A percentile compares a stretch with the other conserved stretches of the same genome.
Evolutionary conservation across 2,329 filamentous ascomycete species (phyloP).

Genomic region (Salinomyces thailandicus): DNA sequence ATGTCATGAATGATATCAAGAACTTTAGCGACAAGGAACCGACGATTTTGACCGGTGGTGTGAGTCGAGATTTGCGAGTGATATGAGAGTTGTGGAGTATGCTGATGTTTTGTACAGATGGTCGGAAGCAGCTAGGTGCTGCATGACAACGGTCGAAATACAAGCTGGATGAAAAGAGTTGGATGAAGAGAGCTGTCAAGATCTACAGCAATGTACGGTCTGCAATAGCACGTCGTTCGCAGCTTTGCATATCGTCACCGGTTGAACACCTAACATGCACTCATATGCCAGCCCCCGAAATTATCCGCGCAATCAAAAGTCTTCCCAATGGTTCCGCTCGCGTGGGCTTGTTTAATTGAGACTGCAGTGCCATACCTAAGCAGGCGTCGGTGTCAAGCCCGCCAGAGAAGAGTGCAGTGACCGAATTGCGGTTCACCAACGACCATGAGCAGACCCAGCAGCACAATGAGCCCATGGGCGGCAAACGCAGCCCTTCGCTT

Average conservation of each 20-base stretch:
- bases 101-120: too few species aligned
- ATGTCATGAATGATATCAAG: constrained; percentile 11
- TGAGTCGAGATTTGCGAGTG: too few species aligned
- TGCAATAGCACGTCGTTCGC: too few species aligned
- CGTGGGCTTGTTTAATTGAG: constrained; percentile 42
- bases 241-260: too few species aligned
- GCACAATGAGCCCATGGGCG: constrained; percentile 32
- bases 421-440: constrained; percentile 32
- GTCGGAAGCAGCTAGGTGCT: too few species aligned
- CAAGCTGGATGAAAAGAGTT: too few species aligned
- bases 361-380: constrained; percentile 37
- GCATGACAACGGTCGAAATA: too few species aligned
- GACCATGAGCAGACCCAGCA: constrained; percentile 36
- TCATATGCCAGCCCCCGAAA: too few species aligned
- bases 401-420: not conserved
- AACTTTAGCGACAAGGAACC: constrained; percentile 30
- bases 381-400: not conserved
- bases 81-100: too few species aligned
- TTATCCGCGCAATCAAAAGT: constrained; percentile 24
- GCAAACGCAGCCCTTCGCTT: constrained; percentile 27
- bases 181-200: too few species aligned
- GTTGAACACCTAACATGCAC: too few species aligned
- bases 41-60: constrained; percentile 21
- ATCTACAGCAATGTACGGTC: too few species aligned
- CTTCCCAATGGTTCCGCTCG: constrained; percentile 31